Percentiles rank a stretch among this genome's conserved stretches.
Conservation (phyloP, 345 rosid species). For the Lumnitzera littorea region DNA sequence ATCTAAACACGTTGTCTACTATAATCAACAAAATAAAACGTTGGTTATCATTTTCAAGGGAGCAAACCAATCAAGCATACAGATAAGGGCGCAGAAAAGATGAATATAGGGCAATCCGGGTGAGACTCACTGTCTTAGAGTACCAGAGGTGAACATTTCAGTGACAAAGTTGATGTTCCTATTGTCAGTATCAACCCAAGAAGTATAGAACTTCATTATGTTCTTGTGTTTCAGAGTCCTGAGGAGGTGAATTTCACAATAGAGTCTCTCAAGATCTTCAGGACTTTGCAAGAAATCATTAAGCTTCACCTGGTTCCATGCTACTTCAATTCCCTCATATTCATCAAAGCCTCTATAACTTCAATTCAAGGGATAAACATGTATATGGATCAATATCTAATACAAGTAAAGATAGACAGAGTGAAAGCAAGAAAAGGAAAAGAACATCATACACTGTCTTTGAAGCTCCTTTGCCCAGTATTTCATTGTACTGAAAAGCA, state of each 20-base stretch:
- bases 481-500: constrained; percentile 66
- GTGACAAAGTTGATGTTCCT: constrained; percentile 93
- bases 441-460: constrained; percentile 77
- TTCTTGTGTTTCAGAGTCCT: constrained; percentile 84
- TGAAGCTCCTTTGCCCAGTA: constrained; percentile 95
- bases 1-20: no score
- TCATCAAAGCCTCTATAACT: constrained; percentile 91
- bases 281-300: constrained; percentile 80
- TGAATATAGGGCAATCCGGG: background rate
- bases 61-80: no score
- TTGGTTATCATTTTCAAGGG: no score
- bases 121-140: constrained; percentile 79
- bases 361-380: constrained; percentile 2
- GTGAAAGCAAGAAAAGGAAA: constrained; percentile 3
- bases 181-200: constrained; percentile 84
- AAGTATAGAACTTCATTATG: constrained; percentile 89
- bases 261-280: constrained; percentile 81
- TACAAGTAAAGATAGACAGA: no score
- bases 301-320: constrained; percentile 99
- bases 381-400: background rate
- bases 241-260: constrained; percentile 91
- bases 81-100: no score
- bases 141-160: constrained; percentile 94
- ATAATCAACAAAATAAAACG: no score
- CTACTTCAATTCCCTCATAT: constrained; percentile 89